These are phyloP conservation scores for Psilocybe azurescens DNA, from an alignment of 768 basidiomycete genomes.

Conservation along the genomic window DNA sequence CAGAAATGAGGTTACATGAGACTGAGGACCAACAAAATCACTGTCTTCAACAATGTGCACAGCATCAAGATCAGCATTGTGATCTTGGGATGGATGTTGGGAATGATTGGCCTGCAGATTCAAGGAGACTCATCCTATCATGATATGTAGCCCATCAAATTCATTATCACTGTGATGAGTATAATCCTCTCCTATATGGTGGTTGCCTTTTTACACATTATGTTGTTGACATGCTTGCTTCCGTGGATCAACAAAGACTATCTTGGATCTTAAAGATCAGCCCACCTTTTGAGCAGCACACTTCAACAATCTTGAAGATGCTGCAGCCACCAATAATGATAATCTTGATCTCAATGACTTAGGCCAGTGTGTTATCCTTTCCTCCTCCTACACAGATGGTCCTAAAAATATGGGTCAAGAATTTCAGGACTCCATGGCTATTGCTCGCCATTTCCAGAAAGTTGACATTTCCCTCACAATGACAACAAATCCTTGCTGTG, in stretches of 20 bases:
- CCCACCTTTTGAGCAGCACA: conserved; percentile 34
- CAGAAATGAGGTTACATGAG: conserved; percentile 38
- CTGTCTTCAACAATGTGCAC: conserved; percentile 13
- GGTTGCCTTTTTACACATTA: conserved; percentile 44
- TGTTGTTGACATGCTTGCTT: conserved; percentile 41
- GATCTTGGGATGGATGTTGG: conserved; percentile 11
- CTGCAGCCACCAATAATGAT: conserved; percentile 21
- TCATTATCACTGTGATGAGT: conserved; percentile 29
- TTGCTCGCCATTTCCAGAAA: conserved; percentile 39
- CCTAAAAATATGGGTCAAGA: conserved; percentile 47
- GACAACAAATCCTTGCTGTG: conserved; percentile 58
- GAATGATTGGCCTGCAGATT: neutral
- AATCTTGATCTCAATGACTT: conserved; percentile 31
- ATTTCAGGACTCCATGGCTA: conserved; percentile 52
- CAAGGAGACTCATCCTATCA: conserved; percentile 30
- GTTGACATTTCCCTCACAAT: conserved; percentile 56
- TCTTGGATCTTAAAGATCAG: conserved; percentile 39
- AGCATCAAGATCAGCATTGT: neutral
- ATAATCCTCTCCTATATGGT: conserved; percentile 34
- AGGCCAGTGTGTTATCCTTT: conserved; percentile 42
- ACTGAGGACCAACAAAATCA: conserved; percentile 27
- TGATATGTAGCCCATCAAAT: conserved; percentile 38
- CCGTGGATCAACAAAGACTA: conserved; percentile 41
- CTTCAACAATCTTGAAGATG: conserved; percentile 35
- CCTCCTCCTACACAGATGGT: conserved; percentile 46